Percentiles rank a stretch among this genome's conserved stretches.
Evolutionary conservation across 306 rosid species (phyloP).

Genomic region (Cicer pinnatifidum): DNA sequence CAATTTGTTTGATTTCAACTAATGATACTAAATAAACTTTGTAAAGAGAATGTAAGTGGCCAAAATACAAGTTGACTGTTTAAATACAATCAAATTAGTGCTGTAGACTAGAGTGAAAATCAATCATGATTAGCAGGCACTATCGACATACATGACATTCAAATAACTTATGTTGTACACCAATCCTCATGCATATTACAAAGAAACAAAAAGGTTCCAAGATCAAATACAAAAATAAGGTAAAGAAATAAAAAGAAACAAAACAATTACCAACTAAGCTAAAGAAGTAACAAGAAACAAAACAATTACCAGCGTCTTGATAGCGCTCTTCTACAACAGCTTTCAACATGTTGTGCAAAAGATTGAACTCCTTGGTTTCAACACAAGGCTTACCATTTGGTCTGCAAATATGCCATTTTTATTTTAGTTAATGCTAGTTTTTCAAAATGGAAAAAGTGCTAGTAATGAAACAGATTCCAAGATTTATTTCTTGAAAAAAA

Average conservation of each 20-base stretch:
- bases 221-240: background rate
- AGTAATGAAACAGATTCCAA: conserved; percentile 25
- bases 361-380: conserved; percentile 87
- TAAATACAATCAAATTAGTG: conserved; percentile 18
- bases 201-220: background rate
- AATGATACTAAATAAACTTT: conserved; percentile 22
- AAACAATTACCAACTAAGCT: conserved; percentile 48
- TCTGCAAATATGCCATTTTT: conserved; percentile 55
- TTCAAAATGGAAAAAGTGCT: conserved; percentile 12
- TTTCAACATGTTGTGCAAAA: conserved; percentile 85
- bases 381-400: conserved; percentile 85
- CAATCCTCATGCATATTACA: background rate
- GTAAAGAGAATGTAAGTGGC: background rate
- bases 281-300: conserved; percentile 15
- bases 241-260: conserved; percentile 17
- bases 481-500: background rate
- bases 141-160: background rate
- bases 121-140: conserved; percentile 13
- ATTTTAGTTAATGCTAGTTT: conserved; percentile 33
- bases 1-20: conserved; percentile 24
- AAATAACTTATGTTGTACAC: background rate
- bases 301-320: conserved; percentile 84
- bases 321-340: conserved; percentile 98
- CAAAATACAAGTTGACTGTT: background rate
- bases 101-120: conserved; percentile 7